These are phyloP conservation scores for Incumbomyces delicatus DNA, from an alignment of 2,329 filamentous ascomycete genomes.

Conservation along the genomic window DNA sequence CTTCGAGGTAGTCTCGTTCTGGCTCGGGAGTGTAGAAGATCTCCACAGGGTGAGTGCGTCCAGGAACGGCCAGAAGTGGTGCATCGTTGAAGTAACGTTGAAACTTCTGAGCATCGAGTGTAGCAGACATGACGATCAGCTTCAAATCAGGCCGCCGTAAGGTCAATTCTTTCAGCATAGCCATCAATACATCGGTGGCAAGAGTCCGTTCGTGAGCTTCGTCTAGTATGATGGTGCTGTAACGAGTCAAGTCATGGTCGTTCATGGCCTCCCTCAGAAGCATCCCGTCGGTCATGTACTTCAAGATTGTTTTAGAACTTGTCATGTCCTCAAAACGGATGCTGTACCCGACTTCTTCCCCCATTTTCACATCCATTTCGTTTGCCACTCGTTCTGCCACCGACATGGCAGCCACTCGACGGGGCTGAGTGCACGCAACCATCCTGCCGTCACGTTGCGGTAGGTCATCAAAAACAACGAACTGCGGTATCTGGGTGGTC, in stretches of 20 bases:
- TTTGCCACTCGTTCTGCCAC: conserved; percentile 96
- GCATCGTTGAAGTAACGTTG: conserved; percentile 95
- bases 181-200: conserved; percentile 95
- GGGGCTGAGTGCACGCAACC: conserved; percentile 92
- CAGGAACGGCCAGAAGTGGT: conserved; percentile 84
- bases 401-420: conserved; percentile 96
- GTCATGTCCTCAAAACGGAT: conserved; percentile 98
- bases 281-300: conserved; percentile 99
- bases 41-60: conserved; percentile 91
- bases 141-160: conserved; percentile 78
- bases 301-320: conserved; percentile 76
- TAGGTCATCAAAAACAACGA: conserved; percentile 92
- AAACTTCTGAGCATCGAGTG: conserved; percentile 94
- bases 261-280: conserved; percentile 92
- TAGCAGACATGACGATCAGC: conserved; percentile 98
- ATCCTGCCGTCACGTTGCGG: conserved; percentile 79
- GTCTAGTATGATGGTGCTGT: conserved; percentile 96
- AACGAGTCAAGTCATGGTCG: conserved; percentile 81
- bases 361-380: conserved; percentile 87
- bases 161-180: conserved; percentile 83
- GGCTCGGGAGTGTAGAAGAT: conserved; percentile 97
- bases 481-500: conserved; percentile 97
- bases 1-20: conserved; percentile 93
- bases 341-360: conserved; percentile 94
- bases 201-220: conserved; percentile 97